phyloP scores from a whole-genome alignment of 306 rosid species.

The Begonia loranthoides region DNA sequence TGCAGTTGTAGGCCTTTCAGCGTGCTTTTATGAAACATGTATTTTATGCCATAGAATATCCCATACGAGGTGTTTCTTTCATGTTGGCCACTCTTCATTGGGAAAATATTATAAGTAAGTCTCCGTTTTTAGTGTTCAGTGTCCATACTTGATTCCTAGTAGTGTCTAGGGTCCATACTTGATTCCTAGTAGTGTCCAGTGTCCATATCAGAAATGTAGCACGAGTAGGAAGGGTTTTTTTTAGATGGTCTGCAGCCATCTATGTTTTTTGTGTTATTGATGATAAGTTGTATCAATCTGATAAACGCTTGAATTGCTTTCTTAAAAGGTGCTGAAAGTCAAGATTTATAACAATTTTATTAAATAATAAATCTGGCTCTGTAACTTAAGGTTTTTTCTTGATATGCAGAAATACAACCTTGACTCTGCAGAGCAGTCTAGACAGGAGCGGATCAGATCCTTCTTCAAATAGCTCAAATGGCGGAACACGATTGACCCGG shows the following conservation, averaged over 20 bases:
- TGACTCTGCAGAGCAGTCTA: slow-evolving; percentile 50
- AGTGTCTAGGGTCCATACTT: slow-evolving; percentile 1
- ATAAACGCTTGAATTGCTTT: too few relatives aligned
- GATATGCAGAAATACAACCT: slow-evolving; percentile 41
- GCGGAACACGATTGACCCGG: slow-evolving; percentile 60
- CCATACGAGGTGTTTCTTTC: slow-evolving; percentile 20
- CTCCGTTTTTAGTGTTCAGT: neutral
- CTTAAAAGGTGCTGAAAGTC: too few relatives aligned
- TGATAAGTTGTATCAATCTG: too few relatives aligned
- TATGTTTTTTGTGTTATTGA: neutral
- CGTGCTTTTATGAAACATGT: slow-evolving; percentile 19
- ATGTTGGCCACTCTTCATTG: slow-evolving; percentile 23
- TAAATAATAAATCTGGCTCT: neutral
- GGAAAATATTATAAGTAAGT: slow-evolving; percentile 47
- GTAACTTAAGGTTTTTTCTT: neutral
- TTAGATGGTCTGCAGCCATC: neutral
- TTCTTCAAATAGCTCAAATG: slow-evolving; percentile 35
- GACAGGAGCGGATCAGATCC: slow-evolving; percentile 43
- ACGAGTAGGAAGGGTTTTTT: neutral
- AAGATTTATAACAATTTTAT: too few relatives aligned
- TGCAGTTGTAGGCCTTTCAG: slow-evolving; percentile 13
- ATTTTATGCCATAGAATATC: slow-evolving; percentile 15
- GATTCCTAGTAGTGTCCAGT: slow-evolving; percentile 3
- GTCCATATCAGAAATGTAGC: neutral
- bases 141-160: too few relatives aligned